Percentiles rank a stretch among this genome's conserved stretches.
Evolutionary conservation across 768 basidiomycete species (phyloP).

Genomic region (Tephrocybe sp.): DNA sequence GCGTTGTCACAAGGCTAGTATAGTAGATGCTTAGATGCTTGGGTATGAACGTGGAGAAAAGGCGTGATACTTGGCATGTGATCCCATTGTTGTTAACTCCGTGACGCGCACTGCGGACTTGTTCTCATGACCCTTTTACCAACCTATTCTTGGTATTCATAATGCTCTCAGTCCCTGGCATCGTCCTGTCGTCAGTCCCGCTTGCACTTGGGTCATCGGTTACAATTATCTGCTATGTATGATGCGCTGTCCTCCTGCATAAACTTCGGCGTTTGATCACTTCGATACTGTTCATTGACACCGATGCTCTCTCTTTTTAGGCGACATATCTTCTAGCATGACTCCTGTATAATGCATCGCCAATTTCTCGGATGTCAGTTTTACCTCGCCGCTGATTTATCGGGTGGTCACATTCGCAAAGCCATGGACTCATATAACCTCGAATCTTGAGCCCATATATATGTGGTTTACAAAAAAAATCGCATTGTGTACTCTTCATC

Average conservation of each 20-base stretch:
- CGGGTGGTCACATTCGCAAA: conserved; percentile 9
- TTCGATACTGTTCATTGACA: neutral
- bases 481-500: neutral
- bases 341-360: conserved; percentile 12
- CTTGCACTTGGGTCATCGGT: neutral
- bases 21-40: no score
- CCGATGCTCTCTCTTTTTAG: neutral
- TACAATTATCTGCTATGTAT: neutral
- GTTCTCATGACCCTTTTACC: neutral
- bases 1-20: no score
- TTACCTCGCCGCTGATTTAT: conserved; percentile 20
- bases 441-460: conserved; percentile 6
- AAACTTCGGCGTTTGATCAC: conserved; percentile 14
- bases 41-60: no score
- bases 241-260: conserved; percentile 6
- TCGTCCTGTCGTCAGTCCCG: neutral
- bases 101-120: neutral
- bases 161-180: no score
- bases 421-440: neutral
- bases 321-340: neutral
- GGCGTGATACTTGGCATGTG: no score
- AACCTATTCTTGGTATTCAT: no score
- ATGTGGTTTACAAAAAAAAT: conserved; percentile 1
- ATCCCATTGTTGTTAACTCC: no score
- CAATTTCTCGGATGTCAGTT: conserved; percentile 19